Evolutionary conservation across 2,329 filamentous ascomycete genomes (phyloP).

Genomic region (Ceratocystis colombiana): DNA sequence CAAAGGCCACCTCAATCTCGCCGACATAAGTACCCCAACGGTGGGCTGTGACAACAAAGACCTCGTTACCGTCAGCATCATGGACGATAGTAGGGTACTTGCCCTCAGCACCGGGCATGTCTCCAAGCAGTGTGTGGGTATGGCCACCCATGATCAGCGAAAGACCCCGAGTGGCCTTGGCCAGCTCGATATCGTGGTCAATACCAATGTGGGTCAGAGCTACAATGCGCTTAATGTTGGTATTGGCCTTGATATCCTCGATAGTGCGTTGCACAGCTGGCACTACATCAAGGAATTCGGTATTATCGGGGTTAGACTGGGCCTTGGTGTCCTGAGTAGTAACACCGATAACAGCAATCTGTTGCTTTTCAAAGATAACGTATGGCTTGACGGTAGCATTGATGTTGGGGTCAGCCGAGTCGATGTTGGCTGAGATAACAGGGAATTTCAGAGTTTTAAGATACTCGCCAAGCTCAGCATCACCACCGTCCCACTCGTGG

Average conservation of each 20-base stretch:
- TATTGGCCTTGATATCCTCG: constrained; percentile 50
- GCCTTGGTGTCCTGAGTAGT: constrained; percentile 50
- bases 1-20: constrained; percentile 57
- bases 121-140: constrained; percentile 50
- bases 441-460: constrained; percentile 55
- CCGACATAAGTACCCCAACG: constrained; percentile 60
- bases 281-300: constrained; percentile 49
- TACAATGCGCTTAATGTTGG: constrained; percentile 54
- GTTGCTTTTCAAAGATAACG: constrained; percentile 51
- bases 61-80: constrained; percentile 53
- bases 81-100: constrained; percentile 54
- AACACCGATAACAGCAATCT: constrained; percentile 53
- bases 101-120: constrained; percentile 48
- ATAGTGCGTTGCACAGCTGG: constrained; percentile 51
- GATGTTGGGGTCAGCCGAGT: constrained; percentile 47
- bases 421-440: constrained; percentile 52
- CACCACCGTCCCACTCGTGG: constrained; percentile 57
- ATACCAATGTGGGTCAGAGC: constrained; percentile 60
- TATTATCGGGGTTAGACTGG: constrained; percentile 51
- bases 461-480: constrained; percentile 52
- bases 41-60: constrained; percentile 58
- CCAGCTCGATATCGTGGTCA: constrained; percentile 52
- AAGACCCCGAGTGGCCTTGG: constrained; percentile 50
- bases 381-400: constrained; percentile 57
- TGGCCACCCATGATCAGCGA: constrained; percentile 57